phyloP scores from a whole-genome alignment of 164 flowering plant species.

The Paratinospora sagittata region DNA sequence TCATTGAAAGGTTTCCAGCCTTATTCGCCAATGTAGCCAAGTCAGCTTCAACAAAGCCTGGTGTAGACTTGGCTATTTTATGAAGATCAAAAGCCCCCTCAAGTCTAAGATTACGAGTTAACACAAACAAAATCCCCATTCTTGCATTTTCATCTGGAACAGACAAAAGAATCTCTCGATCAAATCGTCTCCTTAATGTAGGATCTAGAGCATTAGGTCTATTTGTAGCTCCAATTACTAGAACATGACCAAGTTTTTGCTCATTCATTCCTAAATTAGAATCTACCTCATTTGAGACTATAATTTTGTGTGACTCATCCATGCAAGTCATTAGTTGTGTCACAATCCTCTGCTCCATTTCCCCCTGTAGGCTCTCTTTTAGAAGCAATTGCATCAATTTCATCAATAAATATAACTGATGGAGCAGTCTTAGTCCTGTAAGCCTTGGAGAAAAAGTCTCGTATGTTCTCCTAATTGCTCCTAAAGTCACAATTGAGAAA shows the following conservation, averaged over 20 bases:
- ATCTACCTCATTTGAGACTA: slow-evolving; percentile 25
- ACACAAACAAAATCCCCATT: slow-evolving; percentile 59
- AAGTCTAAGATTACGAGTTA: slow-evolving; percentile 50
- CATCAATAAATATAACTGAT: slow-evolving; percentile 90
- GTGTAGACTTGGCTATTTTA: too few species aligned
- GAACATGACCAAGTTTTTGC: too few species aligned
- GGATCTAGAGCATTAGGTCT: slow-evolving; percentile 89
- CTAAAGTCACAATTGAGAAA: slow-evolving; percentile 41
- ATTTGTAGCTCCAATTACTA: too few species aligned
- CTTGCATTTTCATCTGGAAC: too few species aligned
- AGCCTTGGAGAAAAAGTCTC: slow-evolving; percentile 87
- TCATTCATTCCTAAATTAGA: slow-evolving; percentile 32
- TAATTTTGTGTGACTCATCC: slow-evolving; percentile 59
- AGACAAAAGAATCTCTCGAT: slow-evolving; percentile 66
- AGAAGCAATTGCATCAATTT: slow-evolving; percentile 93
- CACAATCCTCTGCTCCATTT: slow-evolving; percentile 79
- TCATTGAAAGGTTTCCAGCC: slow-evolving; percentile 84
- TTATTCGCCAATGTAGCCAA: slow-evolving; percentile 56
- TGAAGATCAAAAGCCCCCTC: slow-evolving; percentile 66
- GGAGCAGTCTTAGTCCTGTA: slow-evolving; percentile 90
- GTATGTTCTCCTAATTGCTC: slow-evolving; percentile 84
- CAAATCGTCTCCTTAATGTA: slow-evolving; percentile 87
- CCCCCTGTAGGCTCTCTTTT: slow-evolving; percentile 86
- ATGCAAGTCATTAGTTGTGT: slow-evolving; percentile 91
- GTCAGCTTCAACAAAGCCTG: too few species aligned